Evolutionary conservation across 352 stramenopile species (phyloP).

Genomic region (Peronospora destructor): DNA sequence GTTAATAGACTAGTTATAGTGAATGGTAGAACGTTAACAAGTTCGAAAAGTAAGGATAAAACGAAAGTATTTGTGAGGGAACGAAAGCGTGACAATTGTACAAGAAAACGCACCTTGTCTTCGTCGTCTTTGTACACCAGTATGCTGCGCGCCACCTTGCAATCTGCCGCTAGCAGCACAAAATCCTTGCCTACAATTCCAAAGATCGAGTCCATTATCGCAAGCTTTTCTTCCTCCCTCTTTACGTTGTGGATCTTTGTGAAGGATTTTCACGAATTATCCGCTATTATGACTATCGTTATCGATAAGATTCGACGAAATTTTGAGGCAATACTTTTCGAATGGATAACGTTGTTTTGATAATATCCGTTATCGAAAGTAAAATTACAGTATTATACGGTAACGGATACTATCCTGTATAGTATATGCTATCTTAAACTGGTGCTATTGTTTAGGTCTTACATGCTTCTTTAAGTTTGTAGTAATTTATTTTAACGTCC

Average conservation of each 20-base stretch:
- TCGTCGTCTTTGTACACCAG: conserved; percentile 91
- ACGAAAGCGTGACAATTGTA: not conserved
- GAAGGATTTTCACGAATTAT: not conserved
- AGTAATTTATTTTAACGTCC: too few relatives aligned
- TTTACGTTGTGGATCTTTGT: conserved; percentile 29
- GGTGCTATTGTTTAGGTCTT: too few relatives aligned
- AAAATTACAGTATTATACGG: too few relatives aligned
- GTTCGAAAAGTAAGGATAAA: not conserved
- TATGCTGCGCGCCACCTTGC: conserved; percentile 87
- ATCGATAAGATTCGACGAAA: conserved; percentile 2
- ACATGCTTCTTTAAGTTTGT: too few relatives aligned
- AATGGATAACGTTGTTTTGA: not conserved
- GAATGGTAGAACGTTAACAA: not conserved
- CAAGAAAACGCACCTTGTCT: conserved; percentile 73
- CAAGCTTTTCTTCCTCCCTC: conserved; percentile 19
- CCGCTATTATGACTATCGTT: not conserved
- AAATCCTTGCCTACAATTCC: conserved; percentile 89
- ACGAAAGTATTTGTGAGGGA: too few relatives aligned
- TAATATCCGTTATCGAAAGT: too few relatives aligned
- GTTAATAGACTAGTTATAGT: conserved; percentile 45
- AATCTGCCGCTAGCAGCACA: conserved; percentile 86
- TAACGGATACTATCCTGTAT: too few relatives aligned
- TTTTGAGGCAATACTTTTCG: too few relatives aligned
- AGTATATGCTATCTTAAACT: too few relatives aligned
- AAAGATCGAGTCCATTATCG: conserved; percentile 81